A percentile compares a stretch with the other conserved stretches of the same genome.
Conservation (phyloP, 306 rosid genomes). For the Dicorynia guianensis region DNA sequence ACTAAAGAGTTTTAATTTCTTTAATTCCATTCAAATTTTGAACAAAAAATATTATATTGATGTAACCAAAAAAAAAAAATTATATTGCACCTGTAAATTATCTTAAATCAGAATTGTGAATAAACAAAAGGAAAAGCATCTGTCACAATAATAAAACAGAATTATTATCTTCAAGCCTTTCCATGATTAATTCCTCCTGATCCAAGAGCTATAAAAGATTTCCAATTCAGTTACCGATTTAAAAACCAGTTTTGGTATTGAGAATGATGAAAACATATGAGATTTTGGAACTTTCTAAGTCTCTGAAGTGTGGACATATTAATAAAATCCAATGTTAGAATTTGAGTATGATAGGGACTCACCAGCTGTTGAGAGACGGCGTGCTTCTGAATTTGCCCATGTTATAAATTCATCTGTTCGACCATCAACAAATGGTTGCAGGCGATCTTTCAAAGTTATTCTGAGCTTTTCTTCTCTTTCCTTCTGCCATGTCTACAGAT, state of each 20-base stretch:
- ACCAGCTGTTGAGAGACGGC: slow-evolving; percentile 80
- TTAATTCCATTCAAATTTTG: background rate
- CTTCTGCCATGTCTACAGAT: slow-evolving; percentile 69
- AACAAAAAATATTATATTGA: background rate
- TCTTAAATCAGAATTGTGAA: too few relatives aligned
- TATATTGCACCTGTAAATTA: background rate
- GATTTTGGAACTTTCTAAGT: slow-evolving; percentile 15
- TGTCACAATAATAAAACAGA: background rate
- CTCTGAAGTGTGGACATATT: background rate
- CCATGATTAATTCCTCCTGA: background rate
- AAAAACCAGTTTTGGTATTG: background rate
- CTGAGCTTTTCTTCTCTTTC: slow-evolving; percentile 83
- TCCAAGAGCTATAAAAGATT: background rate
- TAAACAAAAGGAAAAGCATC: background rate
- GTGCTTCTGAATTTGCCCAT: slow-evolving; percentile 83
- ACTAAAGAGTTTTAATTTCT: background rate
- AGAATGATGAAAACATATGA: slow-evolving; percentile 14
- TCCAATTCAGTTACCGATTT: background rate
- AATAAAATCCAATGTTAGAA: slow-evolving; percentile 7
- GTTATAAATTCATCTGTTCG: slow-evolving; percentile 67
- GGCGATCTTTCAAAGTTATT: slow-evolving; percentile 60
- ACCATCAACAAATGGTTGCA: slow-evolving; percentile 79
- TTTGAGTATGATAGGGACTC: slow-evolving; percentile 31
- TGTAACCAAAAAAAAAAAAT: background rate
- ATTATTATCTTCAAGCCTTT: background rate